Evolutionary conservation across 208 protist genomes (phyloP).

Genomic region (Angomonas ambiguus): DNA sequence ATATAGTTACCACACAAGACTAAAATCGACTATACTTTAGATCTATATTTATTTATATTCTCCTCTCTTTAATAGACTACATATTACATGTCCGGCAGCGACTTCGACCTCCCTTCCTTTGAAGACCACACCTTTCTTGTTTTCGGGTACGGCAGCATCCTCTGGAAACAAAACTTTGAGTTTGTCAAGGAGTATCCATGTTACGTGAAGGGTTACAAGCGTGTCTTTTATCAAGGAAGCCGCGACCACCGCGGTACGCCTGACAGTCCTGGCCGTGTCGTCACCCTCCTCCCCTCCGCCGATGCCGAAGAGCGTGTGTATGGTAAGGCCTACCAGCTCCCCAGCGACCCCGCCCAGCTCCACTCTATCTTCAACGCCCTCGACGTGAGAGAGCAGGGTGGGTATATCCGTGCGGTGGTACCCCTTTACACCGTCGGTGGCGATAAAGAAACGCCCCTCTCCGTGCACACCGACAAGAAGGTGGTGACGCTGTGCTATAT

Average conservation of each 20-base stretch:
- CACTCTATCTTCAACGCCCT: slow-evolving; percentile 43
- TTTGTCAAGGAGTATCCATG: slow-evolving; percentile 50
- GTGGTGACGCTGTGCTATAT: slow-evolving; percentile 70
- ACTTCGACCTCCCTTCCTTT: slow-evolving; percentile 37
- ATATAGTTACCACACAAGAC: no score
- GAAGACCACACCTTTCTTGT: slow-evolving; percentile 55
- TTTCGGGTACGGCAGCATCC: slow-evolving; percentile 82
- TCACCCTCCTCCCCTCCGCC: slow-evolving; percentile 55
- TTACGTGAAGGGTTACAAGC: slow-evolving; percentile 64
- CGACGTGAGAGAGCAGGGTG: slow-evolving; percentile 60
- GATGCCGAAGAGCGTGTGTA: slow-evolving; percentile 41
- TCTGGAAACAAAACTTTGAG: slow-evolving; percentile 87
- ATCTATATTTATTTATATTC: not conserved
- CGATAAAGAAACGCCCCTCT: slow-evolving; percentile 6
- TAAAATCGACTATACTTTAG: not conserved
- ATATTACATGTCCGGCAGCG: slow-evolving; percentile 16
- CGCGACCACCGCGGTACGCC: slow-evolving; percentile 68
- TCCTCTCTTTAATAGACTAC: not conserved
- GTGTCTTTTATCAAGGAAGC: slow-evolving; percentile 81
- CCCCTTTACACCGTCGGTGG: slow-evolving; percentile 34
- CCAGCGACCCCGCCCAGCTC: slow-evolving; percentile 35
- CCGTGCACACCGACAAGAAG: slow-evolving; percentile 20
- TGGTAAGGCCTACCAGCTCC: slow-evolving; percentile 73
- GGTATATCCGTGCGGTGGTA: slow-evolving; percentile 54
- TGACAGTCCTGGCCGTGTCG: slow-evolving; percentile 62